Evolutionary conservation across 306 rosid species (phyloP), one percentile per base, ranked within the genome.

Genomic region (Prinsepia uniflora): DNA sequence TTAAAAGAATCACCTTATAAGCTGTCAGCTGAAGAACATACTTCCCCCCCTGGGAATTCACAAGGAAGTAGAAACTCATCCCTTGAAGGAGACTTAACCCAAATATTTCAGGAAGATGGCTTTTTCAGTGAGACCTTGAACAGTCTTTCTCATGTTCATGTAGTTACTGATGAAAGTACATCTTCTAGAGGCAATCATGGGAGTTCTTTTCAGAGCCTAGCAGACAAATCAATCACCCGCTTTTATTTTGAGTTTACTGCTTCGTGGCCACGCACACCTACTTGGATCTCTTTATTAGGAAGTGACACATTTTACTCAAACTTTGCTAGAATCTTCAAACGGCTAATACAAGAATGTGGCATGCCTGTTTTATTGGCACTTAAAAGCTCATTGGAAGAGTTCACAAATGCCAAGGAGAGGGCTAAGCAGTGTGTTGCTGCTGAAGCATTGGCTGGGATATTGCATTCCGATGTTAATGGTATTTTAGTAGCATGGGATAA

Each of bases 261-360:
- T 73, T 89, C 99, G 68, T 94, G 99, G 99, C 99, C 99, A n/a
- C 99, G 99, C 5, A 94, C 99, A 7, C 96, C 99, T 30, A 89
- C 92, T 82, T 92, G 98, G 99, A 91, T 89, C 24, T 90, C 96
- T 56, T 85, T 89, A 70, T 65, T 91, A 69, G 91, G 92, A 74
- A 85, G 85, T 85, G 99, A 89, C 74, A 82, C 90, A 71, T 94
- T 94, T 76, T 91, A 94, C 82, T 74, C 97, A 17, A 94, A 78
- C 81, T 94, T 91, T 82, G 99, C 99, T 4, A 88, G 99, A 58
- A 94, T 91, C 81, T 94, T 94, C 72, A 94, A 91, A 82, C 89
- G 97, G 79, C 76, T 94, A 70, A 82, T 89, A 71, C 99, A 94
- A 80, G 99, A 94, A 85, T 94, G 99, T 81, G 99, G 99, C 68